Base-by-base conservation (phyloP, 2,329 filamentous ascomycete species). In the Catunica adiposa region DNA sequence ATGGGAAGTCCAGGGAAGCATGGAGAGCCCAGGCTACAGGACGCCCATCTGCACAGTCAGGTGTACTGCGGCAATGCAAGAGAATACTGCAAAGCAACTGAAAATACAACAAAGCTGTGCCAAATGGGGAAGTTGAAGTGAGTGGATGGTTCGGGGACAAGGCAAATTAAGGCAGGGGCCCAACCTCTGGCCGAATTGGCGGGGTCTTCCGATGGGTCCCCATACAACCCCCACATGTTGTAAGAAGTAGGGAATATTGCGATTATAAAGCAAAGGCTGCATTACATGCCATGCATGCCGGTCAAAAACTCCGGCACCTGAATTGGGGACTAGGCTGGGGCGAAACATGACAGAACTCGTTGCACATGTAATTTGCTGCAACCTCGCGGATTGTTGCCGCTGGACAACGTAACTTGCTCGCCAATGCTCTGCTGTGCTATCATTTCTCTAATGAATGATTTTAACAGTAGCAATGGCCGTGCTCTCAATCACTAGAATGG, bases 181-280 rank as follows among this genome's bases (percentile, higher is more conserved):
- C 40, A 54, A 22, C 22, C 23, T 29, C 40, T 46, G 38, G 8
- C 20, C 44, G 23, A 48, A 14, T 23, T 48, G 44, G 52, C n/a
- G 52, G 52, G 40, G 52, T 31, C 9, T 54, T n/a, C 37, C 7
- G 23, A 46, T 5, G 29, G 42, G 8, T 48, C 25, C 14, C 15
- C 8, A 31, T 7, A 15, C n/a, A 26, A 42, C 55, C 56, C 47
- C 56, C 53, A 53, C 47, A 55, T 55, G 55, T 40, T 56, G 50
- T 53, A 38, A 26, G 34, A 53, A 53, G 31, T 26, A 26, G 11
- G 34, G 23, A 48, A 51, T 55, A 55, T 55, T 58, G 48, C 47
- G 53, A 58, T 55, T 56, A 51, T 47, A 34, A 56, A 56, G 47
- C 54, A 56, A 31, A 34, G 29, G 15, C 20, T 52, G n/a, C 25